These are phyloP conservation scores for Huntiella omanensis DNA, from an alignment of 2,329 filamentous ascomycete species.

Conservation along the genomic window DNA sequence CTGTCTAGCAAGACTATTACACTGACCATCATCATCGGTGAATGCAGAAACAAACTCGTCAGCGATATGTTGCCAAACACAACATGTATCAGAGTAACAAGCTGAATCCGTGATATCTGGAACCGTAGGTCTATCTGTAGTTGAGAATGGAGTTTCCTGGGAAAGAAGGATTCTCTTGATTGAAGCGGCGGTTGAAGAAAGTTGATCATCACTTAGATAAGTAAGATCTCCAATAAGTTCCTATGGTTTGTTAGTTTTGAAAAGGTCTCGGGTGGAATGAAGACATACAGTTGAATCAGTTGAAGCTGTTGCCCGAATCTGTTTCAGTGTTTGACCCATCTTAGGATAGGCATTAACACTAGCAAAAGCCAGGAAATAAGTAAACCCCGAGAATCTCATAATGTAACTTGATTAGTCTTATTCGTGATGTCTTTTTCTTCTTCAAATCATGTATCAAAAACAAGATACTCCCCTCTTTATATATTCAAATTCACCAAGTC, in stretches of 20 bases:
- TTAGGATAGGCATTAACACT: conserved; percentile 1
- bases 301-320: conserved; percentile 4
- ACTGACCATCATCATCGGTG: conserved; percentile 21
- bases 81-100: conserved; percentile 24
- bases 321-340: conserved; percentile 4
- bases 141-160: conserved; percentile 16
- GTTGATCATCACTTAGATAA: conserved; percentile 16
- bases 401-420: too few relatives aligned
- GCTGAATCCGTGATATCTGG: conserved; percentile 15
- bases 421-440: too few relatives aligned
- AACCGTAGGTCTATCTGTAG: conserved; percentile 13
- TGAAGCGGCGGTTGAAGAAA: conserved; percentile 19
- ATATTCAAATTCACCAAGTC: too few relatives aligned
- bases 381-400: too few relatives aligned
- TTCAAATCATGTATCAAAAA: too few relatives aligned
- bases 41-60: conserved; percentile 21
- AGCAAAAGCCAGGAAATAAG: too few relatives aligned
- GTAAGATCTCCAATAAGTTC: conserved; percentile 23
- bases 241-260: neutral
- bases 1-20: conserved; percentile 24
- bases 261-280: neutral
- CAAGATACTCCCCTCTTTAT: too few relatives aligned
- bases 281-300: conserved; percentile 5
- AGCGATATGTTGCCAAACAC: conserved; percentile 26
- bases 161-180: conserved; percentile 21